phyloP scores from a whole-genome alignment of 2,329 filamentous ascomycete species.

The Nemania abortiva region DNA sequence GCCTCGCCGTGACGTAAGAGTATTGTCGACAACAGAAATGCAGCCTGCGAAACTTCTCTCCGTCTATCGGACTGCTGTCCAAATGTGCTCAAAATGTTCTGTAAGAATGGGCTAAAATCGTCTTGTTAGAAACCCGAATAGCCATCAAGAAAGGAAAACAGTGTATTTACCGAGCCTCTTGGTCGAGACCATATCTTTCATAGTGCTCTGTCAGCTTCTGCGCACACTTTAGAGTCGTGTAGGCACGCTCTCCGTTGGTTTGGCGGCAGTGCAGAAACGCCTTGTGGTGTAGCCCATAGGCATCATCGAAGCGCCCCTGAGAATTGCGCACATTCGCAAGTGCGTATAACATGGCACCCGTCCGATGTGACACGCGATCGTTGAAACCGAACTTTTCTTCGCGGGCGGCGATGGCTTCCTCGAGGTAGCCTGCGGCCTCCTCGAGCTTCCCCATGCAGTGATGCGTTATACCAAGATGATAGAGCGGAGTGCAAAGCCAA shows the following conservation, averaged over 20 bases:
- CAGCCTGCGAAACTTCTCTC: not conserved
- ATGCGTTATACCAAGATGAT: not conserved
- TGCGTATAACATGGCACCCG: not conserved
- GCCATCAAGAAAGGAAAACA: not conserved
- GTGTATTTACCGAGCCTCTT: not conserved
- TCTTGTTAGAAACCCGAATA: not conserved
- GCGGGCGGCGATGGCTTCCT: not conserved
- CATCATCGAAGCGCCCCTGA: not conserved
- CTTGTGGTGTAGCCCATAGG: not conserved
- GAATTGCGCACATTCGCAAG: not conserved
- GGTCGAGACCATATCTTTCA: not conserved
- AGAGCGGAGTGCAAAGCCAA: not conserved
- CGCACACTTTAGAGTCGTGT: not conserved
- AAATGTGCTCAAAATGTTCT: conserved; percentile 2
- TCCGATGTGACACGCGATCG: conserved; percentile 2
- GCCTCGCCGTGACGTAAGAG: not conserved
- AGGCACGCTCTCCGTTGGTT: not conserved
- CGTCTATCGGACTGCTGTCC: not conserved
- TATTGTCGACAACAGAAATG: not conserved
- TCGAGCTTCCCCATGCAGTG: conserved; percentile 1
- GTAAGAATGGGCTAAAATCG: not conserved
- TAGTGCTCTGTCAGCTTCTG: conserved; percentile 4
- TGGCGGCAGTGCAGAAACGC: not conserved
- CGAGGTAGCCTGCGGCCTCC: not conserved
- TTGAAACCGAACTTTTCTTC: not conserved